Conservation (phyloP, 768 basidiomycete species). For the Vararia minispora region DNA sequence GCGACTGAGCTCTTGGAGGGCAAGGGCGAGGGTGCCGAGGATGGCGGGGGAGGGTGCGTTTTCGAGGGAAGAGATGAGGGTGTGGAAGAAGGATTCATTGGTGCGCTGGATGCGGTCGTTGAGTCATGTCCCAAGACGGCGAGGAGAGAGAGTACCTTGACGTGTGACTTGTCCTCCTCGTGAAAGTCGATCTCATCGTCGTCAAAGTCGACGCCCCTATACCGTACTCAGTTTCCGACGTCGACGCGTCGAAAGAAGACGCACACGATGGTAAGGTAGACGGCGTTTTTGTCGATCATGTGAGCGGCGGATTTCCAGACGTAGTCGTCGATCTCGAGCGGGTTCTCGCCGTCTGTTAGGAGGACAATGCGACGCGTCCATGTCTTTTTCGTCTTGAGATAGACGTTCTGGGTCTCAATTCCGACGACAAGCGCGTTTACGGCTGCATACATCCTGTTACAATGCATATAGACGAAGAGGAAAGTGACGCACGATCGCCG, state of each 20-base stretch:
- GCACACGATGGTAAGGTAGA: constrained; percentile 66
- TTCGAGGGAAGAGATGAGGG: constrained; percentile 29
- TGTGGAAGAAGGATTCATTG: constrained; percentile 67
- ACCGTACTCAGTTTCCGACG: constrained; percentile 1
- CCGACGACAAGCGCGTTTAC: constrained; percentile 84
- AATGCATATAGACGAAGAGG: not conserved
- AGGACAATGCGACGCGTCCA: constrained; percentile 82
- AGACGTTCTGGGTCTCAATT: constrained; percentile 62
- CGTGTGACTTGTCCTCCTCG: constrained; percentile 56
- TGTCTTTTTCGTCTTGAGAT: constrained; percentile 59
- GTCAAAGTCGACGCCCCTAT: constrained; percentile 83
- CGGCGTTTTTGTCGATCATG: constrained; percentile 49
- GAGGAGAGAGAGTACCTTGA: constrained; percentile 48
- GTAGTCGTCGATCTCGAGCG: constrained; percentile 61
- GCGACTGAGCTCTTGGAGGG: constrained; percentile 43
- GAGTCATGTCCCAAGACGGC: not conserved
- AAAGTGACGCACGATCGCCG: constrained; percentile 52
- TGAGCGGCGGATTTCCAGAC: constrained; percentile 60
- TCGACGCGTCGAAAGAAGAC: constrained; percentile 14
- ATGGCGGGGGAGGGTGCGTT: no score
- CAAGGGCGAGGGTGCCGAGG: constrained; percentile 53
- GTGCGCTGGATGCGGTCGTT: constrained; percentile 31
- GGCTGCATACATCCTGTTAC: constrained; percentile 30
- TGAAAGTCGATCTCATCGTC: constrained; percentile 53
- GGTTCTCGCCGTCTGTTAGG: constrained; percentile 77